Evolutionary conservation across 208 protist species (phyloP), one percentile per base, ranked within the genome.

Genomic region (Endotrypanum monterogeii): DNA sequence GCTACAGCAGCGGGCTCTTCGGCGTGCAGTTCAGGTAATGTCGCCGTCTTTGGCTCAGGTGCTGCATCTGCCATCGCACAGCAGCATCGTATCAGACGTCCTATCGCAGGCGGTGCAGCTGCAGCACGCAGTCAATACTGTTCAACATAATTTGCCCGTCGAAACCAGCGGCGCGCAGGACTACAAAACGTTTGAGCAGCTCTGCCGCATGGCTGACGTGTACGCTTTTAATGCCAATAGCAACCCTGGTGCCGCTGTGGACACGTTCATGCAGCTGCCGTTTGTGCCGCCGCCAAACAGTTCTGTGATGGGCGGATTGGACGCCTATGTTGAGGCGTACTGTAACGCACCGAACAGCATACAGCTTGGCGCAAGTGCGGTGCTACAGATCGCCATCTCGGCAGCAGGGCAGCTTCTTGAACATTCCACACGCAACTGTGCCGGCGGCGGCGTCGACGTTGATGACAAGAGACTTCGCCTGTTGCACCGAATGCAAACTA

Each of bases 191-290:
- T 80, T 80, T 66, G 68, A 67, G 51, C 25, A 82, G 35, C 82
- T 95, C 8, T 86, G 83, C 70, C 73, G 67, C 63, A 89, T 96
- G 84, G 76, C 89, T 41, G 88, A 92, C 52, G 84, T 91, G 67
- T 89, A 83, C 65, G 58, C 79, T 35, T 72, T 75, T 62, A 54
- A 67, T 52, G 75, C 67, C 6, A 76, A 81, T 30, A 83, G 82
- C 25, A 80, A 91, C 60, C 5, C 67, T n/a, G 79, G 82, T 73
- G 67, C 79, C 35, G 87, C 87, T 28, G 67, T 93, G 25, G 62
- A 70, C 35, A 28, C 60, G 50, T 93, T 94, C 56, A 69, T 85
- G 48, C 74, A 69, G 56, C 80, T 96, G 23, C 82, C 91, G 0
- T 92, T 96, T 61, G 83, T 91, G 23, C 91, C 91, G 37, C 30